Evolutionary conservation across 2,329 filamentous ascomycete species (phyloP).

Genomic region (Fusarium lateritium): DNA sequence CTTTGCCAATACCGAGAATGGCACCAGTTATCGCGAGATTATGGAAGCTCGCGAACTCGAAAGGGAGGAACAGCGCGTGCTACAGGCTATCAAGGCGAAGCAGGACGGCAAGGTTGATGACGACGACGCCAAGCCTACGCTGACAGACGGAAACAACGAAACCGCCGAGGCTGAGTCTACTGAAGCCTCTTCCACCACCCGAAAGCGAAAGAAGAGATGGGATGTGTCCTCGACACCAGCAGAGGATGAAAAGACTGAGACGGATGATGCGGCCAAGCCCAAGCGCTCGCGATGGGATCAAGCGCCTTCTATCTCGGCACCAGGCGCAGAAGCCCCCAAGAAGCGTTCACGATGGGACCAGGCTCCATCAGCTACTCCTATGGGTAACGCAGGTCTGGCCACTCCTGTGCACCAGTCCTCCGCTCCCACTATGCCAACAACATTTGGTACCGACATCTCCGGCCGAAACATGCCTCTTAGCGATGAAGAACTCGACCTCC

Average conservation of each 20-base stretch:
- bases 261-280: constrained; percentile 69
- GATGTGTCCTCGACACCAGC: constrained; percentile 78
- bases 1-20: constrained; percentile 81
- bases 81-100: constrained; percentile 83
- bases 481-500: constrained; percentile 93
- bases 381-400: constrained; percentile 80
- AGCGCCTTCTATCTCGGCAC: constrained; percentile 71
- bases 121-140: constrained; percentile 79
- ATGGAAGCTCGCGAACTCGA: constrained; percentile 94
- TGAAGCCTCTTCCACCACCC: constrained; percentile 72
- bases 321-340: constrained; percentile 74
- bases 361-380: constrained; percentile 84
- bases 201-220: constrained; percentile 96
- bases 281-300: constrained; percentile 93
- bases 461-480: constrained; percentile 85
- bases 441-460: constrained; percentile 86
- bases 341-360: constrained; percentile 93
- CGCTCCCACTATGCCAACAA: constrained; percentile 64
- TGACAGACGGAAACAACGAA: constrained; percentile 83
- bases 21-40: constrained; percentile 87
- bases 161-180: constrained; percentile 79
- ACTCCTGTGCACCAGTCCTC: constrained; percentile 84
- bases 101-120: constrained; percentile 69
- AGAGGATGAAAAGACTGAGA: constrained; percentile 65
- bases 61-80: constrained; percentile 91